Percentiles rank a stretch among this genome's conserved stretches.
These are phyloP conservation scores for Wallacemonas sp. DNA, from an alignment of 208 protist genomes.

Conservation along the genomic window DNA sequence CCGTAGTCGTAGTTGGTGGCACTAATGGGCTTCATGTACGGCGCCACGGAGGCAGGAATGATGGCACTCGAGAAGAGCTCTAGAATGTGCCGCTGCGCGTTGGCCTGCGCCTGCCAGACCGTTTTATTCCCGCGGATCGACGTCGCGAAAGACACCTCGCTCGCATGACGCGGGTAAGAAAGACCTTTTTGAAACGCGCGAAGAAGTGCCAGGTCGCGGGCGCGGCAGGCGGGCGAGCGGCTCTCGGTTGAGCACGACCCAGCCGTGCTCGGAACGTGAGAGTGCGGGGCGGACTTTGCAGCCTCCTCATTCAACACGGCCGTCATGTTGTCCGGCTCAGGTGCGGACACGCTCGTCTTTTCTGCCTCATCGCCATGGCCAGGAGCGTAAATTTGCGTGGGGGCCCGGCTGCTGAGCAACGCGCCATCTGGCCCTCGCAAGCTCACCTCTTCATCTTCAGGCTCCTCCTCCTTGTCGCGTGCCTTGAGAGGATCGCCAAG, in stretches of 20 bases:
- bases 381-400: neutral
- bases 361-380: neutral
- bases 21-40: conserved; percentile 47
- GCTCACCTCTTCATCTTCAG: neutral
- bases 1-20: conserved; percentile 47
- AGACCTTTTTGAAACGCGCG: conserved; percentile 15
- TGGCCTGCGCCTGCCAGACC: conserved; percentile 25
- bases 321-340: too few relatives aligned
- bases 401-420: neutral
- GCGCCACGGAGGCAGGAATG: conserved; percentile 36
- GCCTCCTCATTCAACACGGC: too few relatives aligned
- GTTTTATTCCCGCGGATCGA: conserved; percentile 37
- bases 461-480: neutral
- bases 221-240: neutral
- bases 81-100: conserved; percentile 33
- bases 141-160: conserved; percentile 27
- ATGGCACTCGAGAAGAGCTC: conserved; percentile 35
- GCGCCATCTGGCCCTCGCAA: too few relatives aligned
- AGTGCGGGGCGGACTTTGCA: too few relatives aligned
- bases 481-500: too few relatives aligned
- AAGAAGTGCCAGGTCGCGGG: conserved; percentile 11
- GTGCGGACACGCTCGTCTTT: neutral
- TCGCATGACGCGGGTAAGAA: conserved; percentile 20
- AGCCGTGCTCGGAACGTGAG: neutral
- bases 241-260: neutral